Percentiles rank a stretch among this genome's conserved stretches.
Conservation (phyloP, 768 basidiomycete genomes). For the Cystofilobasidium bisporidii region DNA sequence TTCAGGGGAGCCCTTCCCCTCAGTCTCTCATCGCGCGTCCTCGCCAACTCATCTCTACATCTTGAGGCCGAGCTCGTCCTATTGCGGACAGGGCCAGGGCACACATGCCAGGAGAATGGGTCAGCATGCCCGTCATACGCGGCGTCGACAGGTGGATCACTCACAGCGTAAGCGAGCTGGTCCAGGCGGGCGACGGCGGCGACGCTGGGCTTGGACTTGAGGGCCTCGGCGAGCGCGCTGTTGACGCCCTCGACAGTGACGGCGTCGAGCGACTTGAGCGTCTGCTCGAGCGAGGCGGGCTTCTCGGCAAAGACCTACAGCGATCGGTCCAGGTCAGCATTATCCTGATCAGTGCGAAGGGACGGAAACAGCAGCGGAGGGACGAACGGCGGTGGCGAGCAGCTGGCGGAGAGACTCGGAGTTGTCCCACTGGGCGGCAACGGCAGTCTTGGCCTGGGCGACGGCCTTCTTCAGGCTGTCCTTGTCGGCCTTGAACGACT, state of each 20-base stretch:
- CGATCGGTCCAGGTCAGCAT: conserved; percentile 14
- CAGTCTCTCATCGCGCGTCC: no score
- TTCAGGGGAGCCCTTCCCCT: no score
- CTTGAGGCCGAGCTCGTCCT: conserved; percentile 8
- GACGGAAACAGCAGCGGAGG: background rate
- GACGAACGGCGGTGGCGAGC: conserved; percentile 57
- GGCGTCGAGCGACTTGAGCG: conserved; percentile 61
- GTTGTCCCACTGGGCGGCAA: conserved; percentile 60
- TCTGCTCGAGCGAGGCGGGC: conserved; percentile 51
- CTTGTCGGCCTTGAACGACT: conserved; percentile 50
- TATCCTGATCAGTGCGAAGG: no score
- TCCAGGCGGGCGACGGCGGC: conserved; percentile 74
- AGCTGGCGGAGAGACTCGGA: conserved; percentile 56
- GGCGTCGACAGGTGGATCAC: no score
- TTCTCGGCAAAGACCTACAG: conserved; percentile 55
- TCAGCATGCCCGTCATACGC: no score
- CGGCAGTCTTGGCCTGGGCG: conserved; percentile 77
- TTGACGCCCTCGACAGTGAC: conserved; percentile 58
- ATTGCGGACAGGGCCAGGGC: background rate
- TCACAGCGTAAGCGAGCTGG: conserved; percentile 60
- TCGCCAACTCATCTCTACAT: background rate
- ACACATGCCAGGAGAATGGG: no score
- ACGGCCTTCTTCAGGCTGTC: conserved; percentile 72
- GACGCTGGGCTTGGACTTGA: conserved; percentile 70
- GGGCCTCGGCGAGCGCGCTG: conserved; percentile 58